phyloP scores from a whole-genome alignment of 139 green algal species.

The Tetraselmis chui region DNA sequence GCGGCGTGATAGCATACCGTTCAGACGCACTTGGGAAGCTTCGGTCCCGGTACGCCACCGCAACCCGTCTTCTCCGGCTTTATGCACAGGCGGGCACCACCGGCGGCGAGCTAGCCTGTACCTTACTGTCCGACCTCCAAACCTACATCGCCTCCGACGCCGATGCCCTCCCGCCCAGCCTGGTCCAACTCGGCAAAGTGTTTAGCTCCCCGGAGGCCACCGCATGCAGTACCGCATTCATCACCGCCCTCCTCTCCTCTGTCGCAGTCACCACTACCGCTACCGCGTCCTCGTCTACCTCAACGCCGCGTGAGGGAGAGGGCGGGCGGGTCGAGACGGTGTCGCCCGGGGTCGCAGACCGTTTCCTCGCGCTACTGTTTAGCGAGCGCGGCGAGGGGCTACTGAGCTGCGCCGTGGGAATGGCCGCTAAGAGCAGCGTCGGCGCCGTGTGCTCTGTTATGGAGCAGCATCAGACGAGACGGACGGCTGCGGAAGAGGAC shows the following conservation, averaged over 20 bases:
- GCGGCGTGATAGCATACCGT: too few relatives aligned
- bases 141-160: not conserved
- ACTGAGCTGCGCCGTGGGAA: not conserved
- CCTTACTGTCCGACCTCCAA: not conserved
- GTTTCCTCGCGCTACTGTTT: not conserved
- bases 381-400: not conserved
- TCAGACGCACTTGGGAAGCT: too few relatives aligned
- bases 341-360: not conserved
- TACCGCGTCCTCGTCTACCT: not conserved
- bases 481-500: not conserved
- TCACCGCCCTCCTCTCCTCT: not conserved
- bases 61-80: too few relatives aligned
- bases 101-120: too few relatives aligned
- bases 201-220: not conserved
- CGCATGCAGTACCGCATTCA: not conserved
- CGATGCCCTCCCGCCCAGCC: not conserved
- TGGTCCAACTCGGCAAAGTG: not conserved
- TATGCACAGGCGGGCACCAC: too few relatives aligned
- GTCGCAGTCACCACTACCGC: not conserved
- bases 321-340: not conserved
- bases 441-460: too few relatives aligned
- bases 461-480: too few relatives aligned
- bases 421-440: not conserved
- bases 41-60: too few relatives aligned
- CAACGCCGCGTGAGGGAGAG: not conserved